A percentile compares a stretch with the other conserved stretches of the same genome.
These are phyloP conservation scores for Ceratocystis colombiana DNA, from an alignment of 2,329 filamentous ascomycete genomes.

Conservation along the genomic window DNA sequence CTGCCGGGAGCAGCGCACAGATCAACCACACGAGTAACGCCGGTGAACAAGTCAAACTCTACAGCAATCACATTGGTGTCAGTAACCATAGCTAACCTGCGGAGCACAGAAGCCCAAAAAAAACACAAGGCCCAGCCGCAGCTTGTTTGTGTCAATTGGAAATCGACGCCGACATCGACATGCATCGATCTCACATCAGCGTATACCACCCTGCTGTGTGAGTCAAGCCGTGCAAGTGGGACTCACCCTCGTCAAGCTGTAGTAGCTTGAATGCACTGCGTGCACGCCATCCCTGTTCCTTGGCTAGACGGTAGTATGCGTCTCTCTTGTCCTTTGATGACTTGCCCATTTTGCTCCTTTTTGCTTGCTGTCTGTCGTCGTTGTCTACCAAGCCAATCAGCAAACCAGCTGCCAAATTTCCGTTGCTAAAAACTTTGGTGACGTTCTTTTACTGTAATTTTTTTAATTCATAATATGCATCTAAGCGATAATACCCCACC, in stretches of 20 bases:
- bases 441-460: constrained; percentile 10
- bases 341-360: constrained; percentile 60
- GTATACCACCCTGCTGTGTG: constrained; percentile 6
- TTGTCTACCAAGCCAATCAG: background rate
- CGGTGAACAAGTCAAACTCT: constrained; percentile 89
- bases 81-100: constrained; percentile 5
- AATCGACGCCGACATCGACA: no score
- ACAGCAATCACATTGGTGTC: constrained; percentile 27
- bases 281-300: constrained; percentile 97
- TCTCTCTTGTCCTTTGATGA: constrained; percentile 98
- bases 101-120: background rate
- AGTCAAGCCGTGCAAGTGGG: constrained; percentile 16
- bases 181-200: background rate
- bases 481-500: constrained; percentile 3
- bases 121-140: no score
- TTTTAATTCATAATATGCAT: constrained; percentile 1
- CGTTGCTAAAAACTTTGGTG: background rate
- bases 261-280: constrained; percentile 94
- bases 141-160: no score
- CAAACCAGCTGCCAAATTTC: no score
- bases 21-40: constrained; percentile 87
- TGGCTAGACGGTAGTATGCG: constrained; percentile 93
- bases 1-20: constrained; percentile 91
- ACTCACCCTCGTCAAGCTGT: constrained; percentile 70
- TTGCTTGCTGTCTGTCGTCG: background rate